These are phyloP conservation scores for Agrocybe pediades DNA, from an alignment of 768 basidiomycete species.

Conservation along the genomic window DNA sequence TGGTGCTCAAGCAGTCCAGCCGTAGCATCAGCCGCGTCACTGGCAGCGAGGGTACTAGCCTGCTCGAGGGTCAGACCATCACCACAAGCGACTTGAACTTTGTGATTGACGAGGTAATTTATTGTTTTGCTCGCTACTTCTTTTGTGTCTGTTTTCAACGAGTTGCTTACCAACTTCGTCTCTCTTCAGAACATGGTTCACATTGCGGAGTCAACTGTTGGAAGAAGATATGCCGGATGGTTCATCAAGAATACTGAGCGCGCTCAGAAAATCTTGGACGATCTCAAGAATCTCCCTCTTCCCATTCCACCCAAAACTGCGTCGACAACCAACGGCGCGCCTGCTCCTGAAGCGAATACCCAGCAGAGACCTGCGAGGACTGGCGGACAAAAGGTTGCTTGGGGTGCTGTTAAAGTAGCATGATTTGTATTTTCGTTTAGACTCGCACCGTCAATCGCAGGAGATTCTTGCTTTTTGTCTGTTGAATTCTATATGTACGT, in stretches of 20 bases:
- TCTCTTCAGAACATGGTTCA: conserved; percentile 86
- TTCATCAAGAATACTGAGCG: conserved; percentile 96
- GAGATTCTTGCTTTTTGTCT: neutral
- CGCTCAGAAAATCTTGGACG: conserved; percentile 84
- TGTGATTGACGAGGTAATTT: conserved; percentile 81
- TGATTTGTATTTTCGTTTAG: neutral
- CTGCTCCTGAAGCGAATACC: conserved; percentile 21
- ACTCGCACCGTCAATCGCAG: neutral
- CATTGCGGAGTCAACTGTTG: conserved; percentile 92
- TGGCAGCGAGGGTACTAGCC: conserved; percentile 51
- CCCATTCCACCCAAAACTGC: conserved; percentile 35
- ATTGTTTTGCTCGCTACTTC: neutral
- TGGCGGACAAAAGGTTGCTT: conserved; percentile 59
- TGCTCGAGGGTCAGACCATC: conserved; percentile 86
- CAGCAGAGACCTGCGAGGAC: conserved; percentile 33
- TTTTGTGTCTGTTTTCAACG: neutral
- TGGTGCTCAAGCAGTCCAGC: conserved; percentile 92
- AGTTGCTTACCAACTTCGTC: neutral
- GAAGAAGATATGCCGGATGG: conserved; percentile 93
- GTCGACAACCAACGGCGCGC: conserved; percentile 14
- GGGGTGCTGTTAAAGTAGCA: conserved; percentile 48
- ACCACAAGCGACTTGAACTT: conserved; percentile 95
- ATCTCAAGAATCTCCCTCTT: conserved; percentile 58
- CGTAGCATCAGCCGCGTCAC: conserved; percentile 72
- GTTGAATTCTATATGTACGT: conserved; percentile 44